Evolutionary conservation across 2,329 filamentous ascomycete species (phyloP).

Genomic region (Colletotrichum falcatum): DNA sequence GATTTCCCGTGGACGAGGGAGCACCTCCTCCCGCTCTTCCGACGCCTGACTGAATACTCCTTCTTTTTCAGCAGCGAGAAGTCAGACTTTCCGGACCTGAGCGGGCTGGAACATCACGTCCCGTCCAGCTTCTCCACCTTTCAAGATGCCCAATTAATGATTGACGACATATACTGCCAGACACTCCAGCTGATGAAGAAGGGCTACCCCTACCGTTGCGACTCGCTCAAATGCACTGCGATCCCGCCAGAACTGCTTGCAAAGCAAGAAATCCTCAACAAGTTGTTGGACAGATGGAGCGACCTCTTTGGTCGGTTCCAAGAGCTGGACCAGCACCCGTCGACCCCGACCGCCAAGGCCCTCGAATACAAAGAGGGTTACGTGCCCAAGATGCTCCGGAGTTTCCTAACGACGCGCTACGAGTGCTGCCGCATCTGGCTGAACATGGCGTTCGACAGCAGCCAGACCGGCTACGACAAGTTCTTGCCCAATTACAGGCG

Average conservation of each 20-base stretch:
- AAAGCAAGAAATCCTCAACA: constrained; percentile 14
- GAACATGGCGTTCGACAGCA: constrained; percentile 51
- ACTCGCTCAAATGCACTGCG: constrained; percentile 1
- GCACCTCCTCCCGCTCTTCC: constrained; percentile 30
- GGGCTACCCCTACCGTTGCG: constrained; percentile 47
- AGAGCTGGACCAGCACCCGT: constrained; percentile 47
- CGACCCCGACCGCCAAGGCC: constrained; percentile 45
- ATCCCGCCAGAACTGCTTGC: constrained; percentile 10
- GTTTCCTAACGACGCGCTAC: constrained; percentile 27
- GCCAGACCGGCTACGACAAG: constrained; percentile 31
- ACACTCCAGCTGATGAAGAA: constrained; percentile 48
- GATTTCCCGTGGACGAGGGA: constrained; percentile 35
- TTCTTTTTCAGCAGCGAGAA: constrained; percentile 38
- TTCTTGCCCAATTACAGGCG: constrained; percentile 26
- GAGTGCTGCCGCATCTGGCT: constrained; percentile 36
- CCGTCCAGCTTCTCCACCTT: constrained; percentile 36
- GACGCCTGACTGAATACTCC: constrained; percentile 21
- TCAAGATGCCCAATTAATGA: constrained; percentile 48
- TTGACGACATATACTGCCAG: constrained; percentile 48
- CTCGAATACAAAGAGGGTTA: constrained; percentile 44
- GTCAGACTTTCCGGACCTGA: constrained; percentile 42
- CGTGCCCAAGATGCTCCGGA: constrained; percentile 14
- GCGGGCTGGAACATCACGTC: constrained; percentile 15
- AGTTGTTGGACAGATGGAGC: constrained; percentile 20
- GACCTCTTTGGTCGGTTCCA: constrained; percentile 46